These are phyloP conservation scores for Juncus inflexus DNA, from an alignment of 176 grass and related monocot genomes.

Conservation along the genomic window DNA sequence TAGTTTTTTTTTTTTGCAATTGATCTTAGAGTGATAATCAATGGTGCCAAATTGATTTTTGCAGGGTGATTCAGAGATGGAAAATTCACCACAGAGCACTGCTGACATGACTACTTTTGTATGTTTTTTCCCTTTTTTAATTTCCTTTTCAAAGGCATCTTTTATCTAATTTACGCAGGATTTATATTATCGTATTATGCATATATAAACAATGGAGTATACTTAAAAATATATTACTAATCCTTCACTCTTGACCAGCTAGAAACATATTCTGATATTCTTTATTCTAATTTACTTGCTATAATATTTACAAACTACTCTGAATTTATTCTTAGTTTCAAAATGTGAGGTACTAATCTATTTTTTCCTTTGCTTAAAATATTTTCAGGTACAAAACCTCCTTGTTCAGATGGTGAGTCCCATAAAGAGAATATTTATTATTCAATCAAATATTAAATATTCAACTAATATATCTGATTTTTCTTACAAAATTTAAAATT, in stretches of 20 bases:
- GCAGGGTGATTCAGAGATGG: slow-evolving; percentile 66
- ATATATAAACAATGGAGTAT: not conserved
- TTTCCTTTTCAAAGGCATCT: too few species aligned
- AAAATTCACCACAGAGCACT: slow-evolving; percentile 65
- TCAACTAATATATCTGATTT: not conserved
- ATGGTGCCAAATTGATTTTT: not conserved
- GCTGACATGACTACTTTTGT: slow-evolving; percentile 94
- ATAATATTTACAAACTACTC: not conserved
- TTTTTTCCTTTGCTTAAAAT: slow-evolving; percentile 20
- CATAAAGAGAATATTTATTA: slow-evolving; percentile 8
- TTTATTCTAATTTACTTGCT: not conserved
- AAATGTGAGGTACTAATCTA: not conserved
- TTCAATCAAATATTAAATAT: slow-evolving; percentile 20
- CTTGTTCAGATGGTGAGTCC: slow-evolving; percentile 85
- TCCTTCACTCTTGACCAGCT: too few species aligned
- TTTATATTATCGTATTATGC: slow-evolving; percentile 7
- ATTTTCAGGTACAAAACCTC: slow-evolving; percentile 90
- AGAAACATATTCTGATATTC: not conserved
- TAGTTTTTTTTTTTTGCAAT: too few species aligned
- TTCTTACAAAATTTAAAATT: slow-evolving; percentile 28
- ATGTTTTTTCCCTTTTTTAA: slow-evolving; percentile 24
- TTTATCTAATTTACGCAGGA: not conserved
- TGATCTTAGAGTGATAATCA: too few species aligned
- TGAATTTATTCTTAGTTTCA: not conserved
- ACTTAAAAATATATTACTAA: too few species aligned